Evolutionary conservation across 2,329 filamentous ascomycete species (phyloP).

Genomic region (Cladosporium sp.): DNA sequence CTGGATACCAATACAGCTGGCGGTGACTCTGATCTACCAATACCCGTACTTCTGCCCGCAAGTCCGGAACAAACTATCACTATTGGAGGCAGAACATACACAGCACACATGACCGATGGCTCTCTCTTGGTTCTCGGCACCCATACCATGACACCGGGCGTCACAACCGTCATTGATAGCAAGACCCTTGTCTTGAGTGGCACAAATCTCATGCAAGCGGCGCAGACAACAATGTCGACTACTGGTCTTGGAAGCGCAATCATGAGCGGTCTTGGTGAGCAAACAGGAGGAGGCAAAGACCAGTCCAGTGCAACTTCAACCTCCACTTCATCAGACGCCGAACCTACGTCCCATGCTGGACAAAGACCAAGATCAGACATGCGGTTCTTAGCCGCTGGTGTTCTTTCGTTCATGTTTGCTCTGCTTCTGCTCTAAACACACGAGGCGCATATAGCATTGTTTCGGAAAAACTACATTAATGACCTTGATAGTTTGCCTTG

Average conservation of each 20-base stretch:
- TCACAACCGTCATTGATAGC: not conserved
- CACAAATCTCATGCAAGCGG: not conserved
- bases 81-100: not conserved
- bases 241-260: not conserved
- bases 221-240: not conserved
- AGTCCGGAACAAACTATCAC: not conserved
- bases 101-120: not conserved
- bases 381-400: not conserved
- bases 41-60: not conserved
- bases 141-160: not conserved
- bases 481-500: not conserved
- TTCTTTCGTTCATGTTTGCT: not conserved
- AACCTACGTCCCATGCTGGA: not conserved
- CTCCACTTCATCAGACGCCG: not conserved
- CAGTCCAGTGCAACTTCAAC: not conserved
- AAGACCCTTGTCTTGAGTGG: constrained; percentile 1
- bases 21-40: not conserved
- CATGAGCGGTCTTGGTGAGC: not conserved
- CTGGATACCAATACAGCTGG: not conserved
- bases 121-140: constrained; percentile 2
- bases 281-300: not conserved
- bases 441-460: not conserved
- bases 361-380: not conserved
- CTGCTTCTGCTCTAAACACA: not conserved
- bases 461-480: not conserved